Conservation (phyloP, 1,284 basidiomycete genomes). For the Prillingera fragicola region DNA sequence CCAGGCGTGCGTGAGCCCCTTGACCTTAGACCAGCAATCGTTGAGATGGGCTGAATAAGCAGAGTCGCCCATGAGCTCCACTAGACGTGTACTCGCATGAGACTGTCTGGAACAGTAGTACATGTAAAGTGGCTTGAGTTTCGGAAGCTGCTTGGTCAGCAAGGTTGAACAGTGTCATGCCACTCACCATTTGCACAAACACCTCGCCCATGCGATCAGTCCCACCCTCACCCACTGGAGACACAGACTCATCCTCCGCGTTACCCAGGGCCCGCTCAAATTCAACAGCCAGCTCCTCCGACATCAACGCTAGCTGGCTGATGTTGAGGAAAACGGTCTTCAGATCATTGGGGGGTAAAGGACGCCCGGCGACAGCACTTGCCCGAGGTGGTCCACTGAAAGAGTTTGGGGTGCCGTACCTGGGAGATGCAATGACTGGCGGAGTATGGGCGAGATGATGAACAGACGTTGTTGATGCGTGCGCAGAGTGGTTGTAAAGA, state of each 20-base stretch:
- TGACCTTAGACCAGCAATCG: conserved; percentile 63
- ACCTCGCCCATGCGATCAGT: conserved; percentile 70
- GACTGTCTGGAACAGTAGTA: conserved; percentile 83
- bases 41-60: conserved; percentile 58
- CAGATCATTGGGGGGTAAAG: too few species aligned
- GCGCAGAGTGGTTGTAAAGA: too few species aligned
- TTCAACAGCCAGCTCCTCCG: conserved; percentile 57
- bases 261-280: conserved; percentile 47
- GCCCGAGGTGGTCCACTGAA: too few species aligned
- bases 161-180: conserved; percentile 13
- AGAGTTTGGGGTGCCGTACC: too few species aligned
- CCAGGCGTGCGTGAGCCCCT: conserved; percentile 80
- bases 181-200: conserved; percentile 65
- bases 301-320: conserved; percentile 64
- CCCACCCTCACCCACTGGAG: conserved; percentile 51
- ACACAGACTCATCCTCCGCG: conserved; percentile 48
- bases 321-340: conserved; percentile 75
- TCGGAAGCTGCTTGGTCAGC: conserved; percentile 57
- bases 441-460: too few species aligned
- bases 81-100: conserved; percentile 65
- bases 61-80: conserved; percentile 40
- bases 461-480: too few species aligned
- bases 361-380: too few species aligned
- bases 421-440: too few species aligned
- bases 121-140: conserved; percentile 71